phyloP scores from a whole-genome alignment of 116 monocot species.

The Papilionanthe hybrid region DNA sequence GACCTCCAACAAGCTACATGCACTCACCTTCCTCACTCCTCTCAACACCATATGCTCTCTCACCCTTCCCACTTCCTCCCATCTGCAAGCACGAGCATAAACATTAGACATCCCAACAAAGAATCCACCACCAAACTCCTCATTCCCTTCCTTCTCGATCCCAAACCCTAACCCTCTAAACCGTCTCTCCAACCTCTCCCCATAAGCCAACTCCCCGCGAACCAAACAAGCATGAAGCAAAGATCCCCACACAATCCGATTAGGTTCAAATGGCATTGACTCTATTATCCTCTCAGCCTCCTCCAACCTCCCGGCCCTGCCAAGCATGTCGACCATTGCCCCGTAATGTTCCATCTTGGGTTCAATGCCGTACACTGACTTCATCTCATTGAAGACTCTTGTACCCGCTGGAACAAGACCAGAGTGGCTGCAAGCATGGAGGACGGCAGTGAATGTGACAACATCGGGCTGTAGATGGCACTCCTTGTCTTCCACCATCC shows the following conservation, averaged over 20 bases:
- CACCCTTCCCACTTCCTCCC: constrained; percentile 37
- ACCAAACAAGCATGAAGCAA: constrained; percentile 26
- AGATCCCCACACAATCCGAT: constrained; percentile 24
- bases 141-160: neutral
- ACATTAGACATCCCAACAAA: constrained; percentile 39
- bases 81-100: constrained; percentile 33
- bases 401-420: constrained; percentile 24
- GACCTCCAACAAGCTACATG: constrained; percentile 36
- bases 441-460: constrained; percentile 35
- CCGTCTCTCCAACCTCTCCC: constrained; percentile 16
- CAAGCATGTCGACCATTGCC: constrained; percentile 41
- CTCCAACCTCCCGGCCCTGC: constrained; percentile 31
- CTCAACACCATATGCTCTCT: constrained; percentile 35
- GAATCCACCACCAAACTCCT: constrained; percentile 13
- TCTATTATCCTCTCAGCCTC: constrained; percentile 26
- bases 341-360: constrained; percentile 50
- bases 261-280: constrained; percentile 38
- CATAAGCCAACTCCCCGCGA: neutral
- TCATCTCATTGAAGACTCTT: constrained; percentile 27
- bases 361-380: constrained; percentile 16
- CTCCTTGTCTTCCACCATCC: constrained; percentile 13
- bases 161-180: constrained; percentile 9
- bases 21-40: constrained; percentile 32
- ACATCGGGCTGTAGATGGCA: constrained; percentile 21
- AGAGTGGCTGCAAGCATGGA: constrained; percentile 46